These are phyloP conservation scores for Mortierella sp. DNA, from an alignment of 371 early-diverging fungal species.

Conservation along the genomic window DNA sequence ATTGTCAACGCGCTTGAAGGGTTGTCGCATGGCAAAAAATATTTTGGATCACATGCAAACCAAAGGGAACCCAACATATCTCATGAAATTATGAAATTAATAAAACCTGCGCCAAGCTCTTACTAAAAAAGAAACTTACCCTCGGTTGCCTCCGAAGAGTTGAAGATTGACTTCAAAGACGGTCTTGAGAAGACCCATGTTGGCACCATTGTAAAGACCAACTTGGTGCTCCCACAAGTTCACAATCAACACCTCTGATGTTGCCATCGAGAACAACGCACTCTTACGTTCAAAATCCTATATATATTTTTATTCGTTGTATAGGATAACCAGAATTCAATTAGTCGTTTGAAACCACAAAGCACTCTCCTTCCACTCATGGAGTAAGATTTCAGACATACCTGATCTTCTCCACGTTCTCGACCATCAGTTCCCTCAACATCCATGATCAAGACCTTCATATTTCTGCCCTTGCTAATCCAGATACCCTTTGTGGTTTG, in stretches of 20 bases:
- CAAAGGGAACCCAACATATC: not conserved
- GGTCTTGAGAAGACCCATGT: slow-evolving; percentile 98
- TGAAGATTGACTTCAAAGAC: slow-evolving; percentile 98
- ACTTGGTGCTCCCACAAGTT: slow-evolving; percentile 99
- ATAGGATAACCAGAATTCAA: not conserved
- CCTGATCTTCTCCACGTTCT: slow-evolving; percentile 98
- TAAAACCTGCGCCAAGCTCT: not conserved
- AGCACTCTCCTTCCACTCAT: too few relatives aligned
- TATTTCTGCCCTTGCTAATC: slow-evolving; percentile 88
- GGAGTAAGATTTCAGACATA: slow-evolving; percentile 24
- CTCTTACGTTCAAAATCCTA: slow-evolving; percentile 98
- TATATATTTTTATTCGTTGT: not conserved
- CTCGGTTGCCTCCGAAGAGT: slow-evolving; percentile 85
- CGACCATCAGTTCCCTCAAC: slow-evolving; percentile 99
- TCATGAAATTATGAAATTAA: not conserved
- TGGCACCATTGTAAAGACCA: slow-evolving; percentile 98
- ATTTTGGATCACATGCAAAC: slow-evolving; percentile 12
- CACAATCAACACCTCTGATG: slow-evolving; percentile 94
- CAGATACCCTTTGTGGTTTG: slow-evolving; percentile 99
- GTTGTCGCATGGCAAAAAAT: not conserved
- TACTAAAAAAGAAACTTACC: slow-evolving; percentile 42
- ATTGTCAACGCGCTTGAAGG: not conserved
- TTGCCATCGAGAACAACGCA: slow-evolving; percentile 96
- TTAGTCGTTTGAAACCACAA: not conserved
- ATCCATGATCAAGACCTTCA: slow-evolving; percentile 94